phyloP scores from a whole-genome alignment of 2,329 filamentous ascomycete genomes.

The Botrytis fabae region DNA sequence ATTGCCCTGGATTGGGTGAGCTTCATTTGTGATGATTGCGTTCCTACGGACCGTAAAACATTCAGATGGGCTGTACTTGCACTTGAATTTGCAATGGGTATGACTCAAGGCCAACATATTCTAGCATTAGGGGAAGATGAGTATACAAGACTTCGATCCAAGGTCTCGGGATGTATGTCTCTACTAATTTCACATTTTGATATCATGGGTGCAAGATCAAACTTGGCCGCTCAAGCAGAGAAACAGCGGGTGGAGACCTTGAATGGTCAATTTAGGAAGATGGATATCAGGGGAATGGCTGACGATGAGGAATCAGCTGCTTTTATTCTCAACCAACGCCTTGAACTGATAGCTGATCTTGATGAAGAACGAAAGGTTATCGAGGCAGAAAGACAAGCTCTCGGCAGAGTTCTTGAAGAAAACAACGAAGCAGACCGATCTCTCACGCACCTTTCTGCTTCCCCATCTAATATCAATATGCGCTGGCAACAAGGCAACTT shows the following conservation, averaged over 20 bases:
- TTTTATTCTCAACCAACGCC: conserved; percentile 72
- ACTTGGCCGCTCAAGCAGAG: conserved; percentile 88
- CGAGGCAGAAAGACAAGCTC: conserved; percentile 79
- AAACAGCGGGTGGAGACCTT: conserved; percentile 83
- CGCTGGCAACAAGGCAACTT: conserved; percentile 99
- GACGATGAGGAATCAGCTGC: conserved; percentile 84
- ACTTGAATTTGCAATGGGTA: conserved; percentile 94
- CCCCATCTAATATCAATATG: conserved; percentile 90
- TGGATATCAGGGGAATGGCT: conserved; percentile 71
- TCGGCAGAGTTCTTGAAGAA: conserved; percentile 89
- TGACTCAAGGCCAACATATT: conserved; percentile 92
- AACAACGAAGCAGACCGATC: conserved; percentile 95
- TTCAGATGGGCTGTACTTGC: conserved; percentile 97
- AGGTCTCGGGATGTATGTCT: conserved; percentile 97
- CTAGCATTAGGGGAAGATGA: conserved; percentile 87
- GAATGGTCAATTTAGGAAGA: conserved; percentile 70
- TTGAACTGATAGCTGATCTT: conserved; percentile 70
- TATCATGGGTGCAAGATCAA: conserved; percentile 96
- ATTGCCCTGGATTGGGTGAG: conserved; percentile 95
- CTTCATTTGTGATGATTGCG: conserved; percentile 96
- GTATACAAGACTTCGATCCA: conserved; percentile 77
- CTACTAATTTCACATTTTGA: conserved; percentile 97
- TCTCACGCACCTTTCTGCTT: conserved; percentile 88
- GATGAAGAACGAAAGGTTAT: conserved; percentile 77
- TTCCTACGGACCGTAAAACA: conserved; percentile 89